Evolutionary conservation across 441 rosid genomes (phyloP).

Genomic region (Arabidopsis hybrid): DNA sequence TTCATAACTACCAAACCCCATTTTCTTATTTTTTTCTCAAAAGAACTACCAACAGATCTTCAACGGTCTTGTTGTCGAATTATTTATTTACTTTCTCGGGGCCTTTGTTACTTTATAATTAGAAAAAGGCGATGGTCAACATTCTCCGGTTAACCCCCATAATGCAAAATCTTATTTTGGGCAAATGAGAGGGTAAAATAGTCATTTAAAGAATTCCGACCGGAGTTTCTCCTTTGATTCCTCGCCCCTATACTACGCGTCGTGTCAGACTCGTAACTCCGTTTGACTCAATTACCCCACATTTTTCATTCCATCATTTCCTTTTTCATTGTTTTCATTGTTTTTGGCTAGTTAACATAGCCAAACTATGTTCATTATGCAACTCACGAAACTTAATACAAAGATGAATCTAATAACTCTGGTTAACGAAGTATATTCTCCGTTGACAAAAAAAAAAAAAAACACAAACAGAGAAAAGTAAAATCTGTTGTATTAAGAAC

Average conservation of each 20-base stretch:
- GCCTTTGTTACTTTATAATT: slow-evolving; percentile 11
- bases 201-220: background rate
- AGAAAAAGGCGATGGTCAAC: slow-evolving; percentile 18
- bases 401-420: background rate
- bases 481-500: no score
- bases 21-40: slow-evolving; percentile 14
- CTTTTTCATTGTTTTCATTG: background rate
- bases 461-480: no score
- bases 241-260: slow-evolving; percentile 30
- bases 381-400: background rate
- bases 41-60: slow-evolving; percentile 43
- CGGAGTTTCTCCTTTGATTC: slow-evolving; percentile 26
- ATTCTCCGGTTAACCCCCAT: background rate
- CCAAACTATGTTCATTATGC: slow-evolving; percentile 1
- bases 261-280: slow-evolving; percentile 17
- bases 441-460: background rate
- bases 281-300: slow-evolving; percentile 32
- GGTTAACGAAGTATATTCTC: background rate
- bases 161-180: background rate
- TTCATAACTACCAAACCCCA: slow-evolving; percentile 4
- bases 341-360: background rate
- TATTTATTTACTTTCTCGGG: slow-evolving; percentile 35
- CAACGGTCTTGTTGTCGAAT: slow-evolving; percentile 18
- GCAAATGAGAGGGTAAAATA: slow-evolving; percentile 11
- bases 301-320: slow-evolving; percentile 23